phyloP scores from a whole-genome alignment of 108 stramenopile species.

The Skeletonema potamos region DNA sequence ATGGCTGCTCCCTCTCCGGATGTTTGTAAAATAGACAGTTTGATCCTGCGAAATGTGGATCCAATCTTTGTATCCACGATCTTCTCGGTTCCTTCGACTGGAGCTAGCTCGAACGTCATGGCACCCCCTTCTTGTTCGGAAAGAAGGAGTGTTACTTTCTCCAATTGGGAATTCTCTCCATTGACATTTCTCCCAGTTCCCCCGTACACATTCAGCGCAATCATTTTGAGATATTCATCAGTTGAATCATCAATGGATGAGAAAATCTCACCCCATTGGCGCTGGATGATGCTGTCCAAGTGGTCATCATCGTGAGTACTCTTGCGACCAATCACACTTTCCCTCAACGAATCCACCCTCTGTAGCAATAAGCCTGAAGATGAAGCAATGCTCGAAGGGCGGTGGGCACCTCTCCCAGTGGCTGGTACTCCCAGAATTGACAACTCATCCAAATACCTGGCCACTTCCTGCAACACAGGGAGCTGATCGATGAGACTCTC shows the following conservation, averaged over 20 bases:
- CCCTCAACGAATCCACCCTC: constrained; percentile 50
- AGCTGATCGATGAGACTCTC: constrained; percentile 78
- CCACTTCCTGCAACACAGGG: constrained; percentile 77
- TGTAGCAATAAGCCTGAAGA: constrained; percentile 43
- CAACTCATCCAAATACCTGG: constrained; percentile 83
- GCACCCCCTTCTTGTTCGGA: too few species aligned
- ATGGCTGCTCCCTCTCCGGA: too few species aligned
- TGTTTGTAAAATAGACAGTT: too few species aligned
- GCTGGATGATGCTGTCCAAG: constrained; percentile 18
- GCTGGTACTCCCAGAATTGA: constrained; percentile 71
- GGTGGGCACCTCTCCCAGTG: constrained; percentile 19
- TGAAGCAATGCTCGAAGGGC: constrained; percentile 11
- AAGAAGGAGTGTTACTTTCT: too few species aligned
- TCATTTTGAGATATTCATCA: constrained; percentile 35
- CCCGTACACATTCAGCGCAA: constrained; percentile 37
- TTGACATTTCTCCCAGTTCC: constrained; percentile 15
- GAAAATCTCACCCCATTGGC: constrained; percentile 43
- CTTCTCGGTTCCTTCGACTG: too few species aligned
- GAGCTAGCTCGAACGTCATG: too few species aligned
- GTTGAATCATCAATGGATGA: constrained; percentile 37
- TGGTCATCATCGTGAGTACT: neutral
- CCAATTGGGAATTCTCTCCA: neutral
- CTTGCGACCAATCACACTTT: constrained; percentile 28
- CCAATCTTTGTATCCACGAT: too few species aligned
- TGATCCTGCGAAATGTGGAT: too few species aligned